phyloP scores from a whole-genome alignment of 2,329 filamentous ascomycete genomes.

The Ophiobolus disseminans region DNA sequence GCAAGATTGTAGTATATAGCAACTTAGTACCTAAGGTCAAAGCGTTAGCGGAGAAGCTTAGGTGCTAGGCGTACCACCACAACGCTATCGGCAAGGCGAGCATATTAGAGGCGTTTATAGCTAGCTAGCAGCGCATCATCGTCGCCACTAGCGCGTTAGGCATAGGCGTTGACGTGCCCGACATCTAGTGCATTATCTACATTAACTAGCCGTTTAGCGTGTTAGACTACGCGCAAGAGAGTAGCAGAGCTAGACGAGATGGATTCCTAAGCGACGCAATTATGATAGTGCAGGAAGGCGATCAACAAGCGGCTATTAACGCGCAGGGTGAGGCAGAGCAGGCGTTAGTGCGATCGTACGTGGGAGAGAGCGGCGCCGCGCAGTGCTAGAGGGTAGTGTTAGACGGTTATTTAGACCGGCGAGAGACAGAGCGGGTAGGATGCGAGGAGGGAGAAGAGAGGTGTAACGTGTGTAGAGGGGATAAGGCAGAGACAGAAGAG shows the following conservation, averaged over 20 bases:
- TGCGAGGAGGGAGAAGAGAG: slow-evolving; percentile 12
- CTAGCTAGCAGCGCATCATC: too few species aligned
- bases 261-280: slow-evolving; percentile 8
- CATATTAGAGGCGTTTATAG: too few species aligned
- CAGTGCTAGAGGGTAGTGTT: slow-evolving; percentile 10
- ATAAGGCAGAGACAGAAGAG: slow-evolving; percentile 1
- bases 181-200: slow-evolving; percentile 13
- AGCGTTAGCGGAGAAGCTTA: too few species aligned
- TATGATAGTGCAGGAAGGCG: slow-evolving; percentile 5
- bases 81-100: too few species aligned
- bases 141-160: too few species aligned
- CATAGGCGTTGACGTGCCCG: too few species aligned
- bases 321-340: slow-evolving; percentile 5
- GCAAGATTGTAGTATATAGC: too few species aligned
- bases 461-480: slow-evolving; percentile 7
- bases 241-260: slow-evolving; percentile 7
- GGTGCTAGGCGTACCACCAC: too few species aligned
- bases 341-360: slow-evolving; percentile 5
- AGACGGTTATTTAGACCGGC: slow-evolving; percentile 13
- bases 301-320: not conserved
- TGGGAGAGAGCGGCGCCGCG: slow-evolving; percentile 3
- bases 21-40: too few species aligned
- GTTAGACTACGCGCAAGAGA: slow-evolving; percentile 16
- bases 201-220: slow-evolving; percentile 5
- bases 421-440: slow-evolving; percentile 8